These are phyloP conservation scores for Actinomucor elegans DNA, from an alignment of 371 early-diverging fungal species.

Conservation along the genomic window DNA sequence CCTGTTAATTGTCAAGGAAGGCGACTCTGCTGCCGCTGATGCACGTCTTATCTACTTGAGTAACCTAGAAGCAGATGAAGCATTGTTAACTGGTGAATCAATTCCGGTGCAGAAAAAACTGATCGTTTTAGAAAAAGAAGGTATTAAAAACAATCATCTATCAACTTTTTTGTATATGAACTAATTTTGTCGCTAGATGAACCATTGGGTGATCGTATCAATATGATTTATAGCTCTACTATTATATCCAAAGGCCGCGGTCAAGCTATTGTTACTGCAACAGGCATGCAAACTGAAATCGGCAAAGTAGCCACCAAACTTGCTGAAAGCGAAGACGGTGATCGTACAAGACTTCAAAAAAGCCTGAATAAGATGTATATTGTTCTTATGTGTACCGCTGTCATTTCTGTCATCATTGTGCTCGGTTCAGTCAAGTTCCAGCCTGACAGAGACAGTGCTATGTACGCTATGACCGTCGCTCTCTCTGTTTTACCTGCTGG, in stretches of 20 bases:
- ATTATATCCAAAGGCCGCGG: constrained; percentile 75
- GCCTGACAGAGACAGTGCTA: constrained; percentile 33
- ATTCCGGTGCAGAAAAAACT: constrained; percentile 68
- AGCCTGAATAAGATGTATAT: constrained; percentile 72
- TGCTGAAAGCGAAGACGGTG: constrained; percentile 55
- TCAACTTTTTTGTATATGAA: not conserved
- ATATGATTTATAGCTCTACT: constrained; percentile 74
- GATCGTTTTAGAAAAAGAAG: constrained; percentile 19
- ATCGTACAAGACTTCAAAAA: constrained; percentile 76
- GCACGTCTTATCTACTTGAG: constrained; percentile 75
- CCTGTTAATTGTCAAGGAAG: constrained; percentile 79
- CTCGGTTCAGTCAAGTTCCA: constrained; percentile 59
- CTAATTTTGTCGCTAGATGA: constrained; percentile 33
- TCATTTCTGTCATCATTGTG: constrained; percentile 50
- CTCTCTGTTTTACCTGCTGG: constrained; percentile 43
- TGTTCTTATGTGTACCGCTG: constrained; percentile 57
- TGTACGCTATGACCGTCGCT: constrained; percentile 44
- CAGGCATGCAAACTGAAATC: constrained; percentile 85
- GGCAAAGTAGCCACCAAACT: constrained; percentile 88
- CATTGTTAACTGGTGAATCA: constrained; percentile 84
- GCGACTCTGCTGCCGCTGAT: constrained; percentile 89
- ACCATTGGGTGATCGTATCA: constrained; percentile 72
- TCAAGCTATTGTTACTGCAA: constrained; percentile 76
- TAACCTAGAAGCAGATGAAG: constrained; percentile 83
- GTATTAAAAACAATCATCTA: constrained; percentile 1